Conservation (phyloP, 495 filamentous ascomycete genomes). For the Hypomontagnella monticulosa region DNA sequence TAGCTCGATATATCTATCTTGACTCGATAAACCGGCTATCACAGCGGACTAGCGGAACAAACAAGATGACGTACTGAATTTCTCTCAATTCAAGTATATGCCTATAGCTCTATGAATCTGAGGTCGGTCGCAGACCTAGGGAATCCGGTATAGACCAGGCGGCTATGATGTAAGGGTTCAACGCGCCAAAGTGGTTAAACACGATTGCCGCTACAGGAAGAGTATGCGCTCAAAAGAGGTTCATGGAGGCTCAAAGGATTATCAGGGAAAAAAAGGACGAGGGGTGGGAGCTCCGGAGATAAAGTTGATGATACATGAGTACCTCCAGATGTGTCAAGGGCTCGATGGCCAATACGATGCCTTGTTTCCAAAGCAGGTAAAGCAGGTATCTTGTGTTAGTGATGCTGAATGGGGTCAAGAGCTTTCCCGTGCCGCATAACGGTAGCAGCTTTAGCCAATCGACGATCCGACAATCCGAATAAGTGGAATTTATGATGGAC, state of each 20-base stretch:
- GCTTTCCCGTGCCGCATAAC: constrained; percentile 11
- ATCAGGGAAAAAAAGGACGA: constrained; percentile 9
- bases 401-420: constrained; percentile 29
- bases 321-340: no score
- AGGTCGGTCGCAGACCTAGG: constrained; percentile 18
- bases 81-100: not conserved
- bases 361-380: not conserved
- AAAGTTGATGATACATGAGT: constrained; percentile 4
- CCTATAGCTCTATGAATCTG: constrained; percentile 1
- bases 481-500: constrained; percentile 6
- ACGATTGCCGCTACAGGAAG: constrained; percentile 3
- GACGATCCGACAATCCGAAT: constrained; percentile 8
- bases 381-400: constrained; percentile 18
- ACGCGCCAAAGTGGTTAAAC: not conserved
- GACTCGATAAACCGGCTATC: constrained; percentile 7
- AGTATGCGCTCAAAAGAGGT: not conserved
- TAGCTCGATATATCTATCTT: not conserved
- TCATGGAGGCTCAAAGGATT: constrained; percentile 21
- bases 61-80: constrained; percentile 12
- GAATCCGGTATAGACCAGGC: constrained; percentile 7
- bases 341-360: not conserved
- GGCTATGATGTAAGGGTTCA: not conserved
- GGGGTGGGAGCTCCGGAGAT: constrained; percentile 29
- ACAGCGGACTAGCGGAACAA: not conserved
- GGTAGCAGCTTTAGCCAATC: constrained; percentile 17